phyloP scores from a whole-genome alignment of 441 rosid genomes.

The Kokia cookei region DNA sequence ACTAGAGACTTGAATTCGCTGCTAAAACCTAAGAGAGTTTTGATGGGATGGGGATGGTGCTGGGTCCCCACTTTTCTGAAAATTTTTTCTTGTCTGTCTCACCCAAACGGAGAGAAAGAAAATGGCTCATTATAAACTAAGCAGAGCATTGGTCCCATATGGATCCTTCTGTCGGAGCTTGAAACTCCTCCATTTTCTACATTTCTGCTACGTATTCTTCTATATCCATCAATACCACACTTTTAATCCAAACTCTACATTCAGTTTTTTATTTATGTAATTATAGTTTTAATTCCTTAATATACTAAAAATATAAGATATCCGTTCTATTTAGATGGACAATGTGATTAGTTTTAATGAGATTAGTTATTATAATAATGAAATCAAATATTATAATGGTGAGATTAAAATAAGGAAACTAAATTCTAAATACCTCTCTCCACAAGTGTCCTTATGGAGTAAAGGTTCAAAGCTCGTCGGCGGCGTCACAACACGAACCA shows the following conservation, averaged over 20 bases:
- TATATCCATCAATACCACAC: not conserved
- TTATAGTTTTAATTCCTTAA: too few relatives aligned
- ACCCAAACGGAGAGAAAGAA: conserved; percentile 1
- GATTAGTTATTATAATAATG: too few relatives aligned
- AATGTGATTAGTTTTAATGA: too few relatives aligned
- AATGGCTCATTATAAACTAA: not conserved
- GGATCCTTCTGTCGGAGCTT: conserved; percentile 22
- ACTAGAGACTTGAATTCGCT: not conserved
- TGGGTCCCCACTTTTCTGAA: conserved; percentile 26
- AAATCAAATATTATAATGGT: too few relatives aligned
- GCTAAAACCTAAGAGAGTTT: not conserved
- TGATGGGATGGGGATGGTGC: conserved; percentile 17
- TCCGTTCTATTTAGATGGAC: too few relatives aligned
- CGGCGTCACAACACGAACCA: too few relatives aligned
- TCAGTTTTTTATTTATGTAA: too few relatives aligned
- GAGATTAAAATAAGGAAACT: too few relatives aligned
- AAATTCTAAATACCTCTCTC: too few relatives aligned
- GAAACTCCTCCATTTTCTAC: not conserved
- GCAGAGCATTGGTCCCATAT: conserved; percentile 17
- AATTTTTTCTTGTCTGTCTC: conserved; percentile 16
- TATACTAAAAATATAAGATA: too few relatives aligned
- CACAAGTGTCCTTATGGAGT: too few relatives aligned
- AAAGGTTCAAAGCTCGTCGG: too few relatives aligned
- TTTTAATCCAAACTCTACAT: not conserved
- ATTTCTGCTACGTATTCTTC: not conserved